Evolutionary conservation across 2,329 filamentous ascomycete genomes (phyloP).

Genomic region (Xylaria sp.): DNA sequence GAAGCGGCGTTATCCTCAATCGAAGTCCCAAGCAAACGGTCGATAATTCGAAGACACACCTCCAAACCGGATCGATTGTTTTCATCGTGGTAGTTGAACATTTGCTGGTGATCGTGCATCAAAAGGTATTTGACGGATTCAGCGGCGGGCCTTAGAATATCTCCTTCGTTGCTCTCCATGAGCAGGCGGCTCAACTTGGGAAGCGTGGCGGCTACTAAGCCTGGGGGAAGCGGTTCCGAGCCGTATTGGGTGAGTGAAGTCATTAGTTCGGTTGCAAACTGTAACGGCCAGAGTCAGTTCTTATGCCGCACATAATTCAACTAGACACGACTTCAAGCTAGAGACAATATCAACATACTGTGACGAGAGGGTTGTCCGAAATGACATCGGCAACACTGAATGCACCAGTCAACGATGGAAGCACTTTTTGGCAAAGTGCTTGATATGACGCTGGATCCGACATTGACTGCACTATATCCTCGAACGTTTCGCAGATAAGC

Average conservation of each 20-base stretch:
- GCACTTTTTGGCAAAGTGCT: slow-evolving; percentile 78
- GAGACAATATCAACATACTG: slow-evolving; percentile 48
- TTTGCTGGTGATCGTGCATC: slow-evolving; percentile 84
- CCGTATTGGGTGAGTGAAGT: slow-evolving; percentile 81
- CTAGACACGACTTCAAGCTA: neutral
- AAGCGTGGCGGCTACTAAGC: slow-evolving; percentile 82
- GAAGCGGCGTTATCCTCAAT: slow-evolving; percentile 94
- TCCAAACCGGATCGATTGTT: slow-evolving; percentile 82
- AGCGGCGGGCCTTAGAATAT: slow-evolving; percentile 83
- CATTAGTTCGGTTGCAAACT: slow-evolving; percentile 82
- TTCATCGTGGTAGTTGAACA: slow-evolving; percentile 84
- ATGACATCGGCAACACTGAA: slow-evolving; percentile 88
- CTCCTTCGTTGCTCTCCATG: slow-evolving; percentile 82
- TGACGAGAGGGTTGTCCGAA: slow-evolving; percentile 81
- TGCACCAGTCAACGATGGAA: slow-evolving; percentile 84
- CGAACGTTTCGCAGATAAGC: slow-evolving; percentile 87
- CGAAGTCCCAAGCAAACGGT: slow-evolving; percentile 78
- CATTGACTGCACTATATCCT: slow-evolving; percentile 76
- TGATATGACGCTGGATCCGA: slow-evolving; percentile 71
- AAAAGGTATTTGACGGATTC: slow-evolving; percentile 88
- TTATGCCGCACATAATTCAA: neutral
- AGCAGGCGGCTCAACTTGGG: slow-evolving; percentile 85
- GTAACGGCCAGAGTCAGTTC: slow-evolving; percentile 27
- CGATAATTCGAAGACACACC: slow-evolving; percentile 87
- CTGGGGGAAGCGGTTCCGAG: slow-evolving; percentile 80